Evolutionary conservation across 768 basidiomycete species (phyloP).

Genomic region (Auricularia auricula-judae): DNA sequence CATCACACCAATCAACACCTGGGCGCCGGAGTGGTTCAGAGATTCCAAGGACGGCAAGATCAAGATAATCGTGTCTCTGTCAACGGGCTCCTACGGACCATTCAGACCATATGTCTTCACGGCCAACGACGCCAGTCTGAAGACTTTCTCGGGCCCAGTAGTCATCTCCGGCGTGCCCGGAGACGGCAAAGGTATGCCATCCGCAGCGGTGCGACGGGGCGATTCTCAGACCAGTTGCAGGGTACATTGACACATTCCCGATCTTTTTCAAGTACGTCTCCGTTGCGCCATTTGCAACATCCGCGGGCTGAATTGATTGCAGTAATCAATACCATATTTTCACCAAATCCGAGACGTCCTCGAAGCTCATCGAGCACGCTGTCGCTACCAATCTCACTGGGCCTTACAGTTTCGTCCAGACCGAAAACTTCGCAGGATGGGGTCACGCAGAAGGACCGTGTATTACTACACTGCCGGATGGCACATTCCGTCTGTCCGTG

Average conservation of each 20-base stretch:
- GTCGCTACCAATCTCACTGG: background rate
- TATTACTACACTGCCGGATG: background rate
- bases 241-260: background rate
- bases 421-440: background rate
- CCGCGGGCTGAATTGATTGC: background rate
- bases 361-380: background rate
- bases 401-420: background rate
- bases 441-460: background rate
- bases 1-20: background rate
- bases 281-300: background rate
- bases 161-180: background rate
- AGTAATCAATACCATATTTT: background rate
- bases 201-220: background rate
- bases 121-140: background rate
- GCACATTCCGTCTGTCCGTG: background rate
- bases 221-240: background rate
- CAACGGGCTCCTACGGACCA: background rate
- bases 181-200: background rate
- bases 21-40: background rate
- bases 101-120: background rate
- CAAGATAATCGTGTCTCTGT: background rate
- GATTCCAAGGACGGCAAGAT: slow-evolving; percentile 1
- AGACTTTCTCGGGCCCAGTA: background rate
- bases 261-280: background rate
- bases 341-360: background rate